Evolutionary conservation across 345 rosid species (phyloP).

Genomic region (Sonneratia alba): DNA sequence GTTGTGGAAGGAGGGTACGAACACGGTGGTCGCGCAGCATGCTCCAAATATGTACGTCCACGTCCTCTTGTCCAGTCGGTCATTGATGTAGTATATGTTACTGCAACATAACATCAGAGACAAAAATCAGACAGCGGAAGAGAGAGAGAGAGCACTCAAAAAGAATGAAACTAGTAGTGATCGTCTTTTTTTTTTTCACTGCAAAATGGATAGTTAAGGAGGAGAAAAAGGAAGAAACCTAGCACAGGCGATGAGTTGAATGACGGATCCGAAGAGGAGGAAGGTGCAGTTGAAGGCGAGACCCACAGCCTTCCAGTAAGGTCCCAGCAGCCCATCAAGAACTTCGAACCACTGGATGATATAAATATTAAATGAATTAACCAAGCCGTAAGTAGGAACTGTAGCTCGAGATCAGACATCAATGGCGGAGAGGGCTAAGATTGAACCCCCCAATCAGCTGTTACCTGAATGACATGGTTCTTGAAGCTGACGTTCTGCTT

Average conservation of each 20-base stretch:
- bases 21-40: slow-evolving; percentile 98
- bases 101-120: slow-evolving; percentile 22
- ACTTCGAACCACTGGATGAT: slow-evolving; percentile 90
- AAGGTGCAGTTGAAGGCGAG: slow-evolving; percentile 98
- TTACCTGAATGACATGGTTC: slow-evolving; percentile 58
- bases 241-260: slow-evolving; percentile 97
- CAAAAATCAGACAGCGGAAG: not conserved
- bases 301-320: slow-evolving; percentile 92
- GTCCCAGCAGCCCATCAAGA: slow-evolving; percentile 87
- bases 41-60: slow-evolving; percentile 99
- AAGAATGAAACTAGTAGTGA: no score
- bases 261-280: slow-evolving; percentile 95
- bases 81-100: slow-evolving; percentile 95
- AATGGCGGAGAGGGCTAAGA: not conserved
- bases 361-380: not conserved
- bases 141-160: no score
- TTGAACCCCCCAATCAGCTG: not conserved
- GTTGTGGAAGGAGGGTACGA: slow-evolving; percentile 95
- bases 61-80: slow-evolving; percentile 91
- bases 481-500: slow-evolving; percentile 88
- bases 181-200: not conserved
- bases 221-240: slow-evolving; percentile 26
- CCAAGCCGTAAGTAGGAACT: not conserved
- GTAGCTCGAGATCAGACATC: not conserved
- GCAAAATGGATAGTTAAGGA: not conserved